Conservation (phyloP, 805 yeast genomes). For the Saturnispora serradocipensis region DNA sequence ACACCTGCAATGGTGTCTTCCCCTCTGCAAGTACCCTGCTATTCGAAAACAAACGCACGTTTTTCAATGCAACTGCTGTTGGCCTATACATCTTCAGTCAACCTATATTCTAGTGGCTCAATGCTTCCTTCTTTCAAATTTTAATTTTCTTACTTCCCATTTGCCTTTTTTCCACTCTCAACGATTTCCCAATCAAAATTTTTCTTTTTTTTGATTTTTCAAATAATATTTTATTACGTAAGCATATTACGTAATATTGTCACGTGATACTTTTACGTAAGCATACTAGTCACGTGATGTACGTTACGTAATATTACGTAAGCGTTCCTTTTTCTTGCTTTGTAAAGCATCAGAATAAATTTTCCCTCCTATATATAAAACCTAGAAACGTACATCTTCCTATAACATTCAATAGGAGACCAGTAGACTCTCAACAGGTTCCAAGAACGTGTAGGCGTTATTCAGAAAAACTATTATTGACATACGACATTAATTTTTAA, state of each 20-base stretch:
- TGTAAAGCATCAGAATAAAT: background rate
- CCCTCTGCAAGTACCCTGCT: constrained; percentile 10
- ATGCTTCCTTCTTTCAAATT: background rate
- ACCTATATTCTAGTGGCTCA: background rate
- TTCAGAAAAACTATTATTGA: no score
- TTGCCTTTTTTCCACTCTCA: background rate
- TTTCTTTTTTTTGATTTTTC: background rate
- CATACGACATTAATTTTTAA: background rate
- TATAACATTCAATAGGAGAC: background rate
- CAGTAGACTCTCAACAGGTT: background rate
- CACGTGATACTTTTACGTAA: background rate
- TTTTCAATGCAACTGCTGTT: background rate
- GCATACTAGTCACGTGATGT: background rate
- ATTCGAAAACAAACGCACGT: constrained; percentile 4
- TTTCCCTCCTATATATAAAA: background rate
- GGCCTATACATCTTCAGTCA: background rate
- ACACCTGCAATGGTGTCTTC: constrained; percentile 82
- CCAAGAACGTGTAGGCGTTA: background rate
- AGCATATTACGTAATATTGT: background rate
- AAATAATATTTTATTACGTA: background rate
- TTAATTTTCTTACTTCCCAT: background rate
- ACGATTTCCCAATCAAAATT: background rate
- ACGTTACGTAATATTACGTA: background rate
- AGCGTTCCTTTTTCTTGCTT: background rate
- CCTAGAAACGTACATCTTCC: background rate